Percentiles rank a stretch among this genome's conserved stretches.
Conservation (phyloP, 306 rosid species). For the Sesbania bispinosa region DNA sequence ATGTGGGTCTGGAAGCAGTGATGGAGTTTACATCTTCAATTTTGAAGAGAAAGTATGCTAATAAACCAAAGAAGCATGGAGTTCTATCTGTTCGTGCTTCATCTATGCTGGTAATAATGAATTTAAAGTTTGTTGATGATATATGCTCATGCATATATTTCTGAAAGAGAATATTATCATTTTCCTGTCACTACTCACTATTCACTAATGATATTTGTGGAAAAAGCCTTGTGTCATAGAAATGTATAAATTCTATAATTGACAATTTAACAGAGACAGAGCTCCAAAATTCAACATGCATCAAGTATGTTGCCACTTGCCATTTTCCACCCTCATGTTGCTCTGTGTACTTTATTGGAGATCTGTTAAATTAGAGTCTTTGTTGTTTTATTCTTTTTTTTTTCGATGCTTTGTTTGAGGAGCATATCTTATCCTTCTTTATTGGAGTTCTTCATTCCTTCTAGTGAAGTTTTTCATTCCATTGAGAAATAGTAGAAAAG, state of each 20-base stretch:
- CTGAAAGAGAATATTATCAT: not conserved
- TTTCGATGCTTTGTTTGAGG: not conserved
- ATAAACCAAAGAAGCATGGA: slow-evolving; percentile 64
- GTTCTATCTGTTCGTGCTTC: slow-evolving; percentile 85
- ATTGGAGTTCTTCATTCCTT: not conserved
- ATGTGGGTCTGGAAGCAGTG: slow-evolving; percentile 62
- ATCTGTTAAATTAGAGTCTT: not conserved
- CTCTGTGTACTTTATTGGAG: not conserved
- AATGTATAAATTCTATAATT: not conserved
- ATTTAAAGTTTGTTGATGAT: not conserved
- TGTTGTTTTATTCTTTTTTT: slow-evolving; percentile 2
- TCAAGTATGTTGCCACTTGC: not conserved
- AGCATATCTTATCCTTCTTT: not conserved
- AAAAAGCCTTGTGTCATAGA: slow-evolving; percentile 11
- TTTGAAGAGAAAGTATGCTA: slow-evolving; percentile 55
- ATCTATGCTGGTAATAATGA: slow-evolving; percentile 78
- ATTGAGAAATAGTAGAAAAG: not conserved
- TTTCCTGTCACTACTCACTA: not conserved
- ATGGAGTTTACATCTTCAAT: slow-evolving; percentile 62
- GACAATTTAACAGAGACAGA: not conserved
- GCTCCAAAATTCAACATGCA: not conserved
- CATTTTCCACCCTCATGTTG: slow-evolving; percentile 1
- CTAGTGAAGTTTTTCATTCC: not conserved
- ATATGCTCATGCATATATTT: not conserved
- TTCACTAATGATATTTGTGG: slow-evolving; percentile 5